Percentiles rank a stretch among this genome's conserved stretches.
Conservation (phyloP, 75 land plant genomes). For the Pseudotsuga menziesii region DNA sequence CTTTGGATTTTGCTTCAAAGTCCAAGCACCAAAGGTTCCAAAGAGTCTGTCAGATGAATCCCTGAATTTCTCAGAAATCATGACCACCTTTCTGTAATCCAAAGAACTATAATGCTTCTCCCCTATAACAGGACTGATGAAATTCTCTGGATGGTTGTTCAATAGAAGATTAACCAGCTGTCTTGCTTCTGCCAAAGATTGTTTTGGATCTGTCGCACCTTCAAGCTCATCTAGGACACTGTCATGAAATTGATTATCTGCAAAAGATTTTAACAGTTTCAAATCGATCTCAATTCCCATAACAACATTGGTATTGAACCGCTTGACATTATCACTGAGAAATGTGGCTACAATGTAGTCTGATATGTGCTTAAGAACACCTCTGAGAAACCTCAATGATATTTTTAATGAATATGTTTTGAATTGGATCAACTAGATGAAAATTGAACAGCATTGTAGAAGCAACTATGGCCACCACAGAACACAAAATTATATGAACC, state of each 20-base stretch:
- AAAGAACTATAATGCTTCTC: slow-evolving; percentile 62
- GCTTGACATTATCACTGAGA: slow-evolving; percentile 79
- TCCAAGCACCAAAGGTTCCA: slow-evolving; percentile 52
- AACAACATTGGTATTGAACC: slow-evolving; percentile 73
- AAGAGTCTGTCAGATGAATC: slow-evolving; percentile 81
- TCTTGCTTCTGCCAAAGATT: slow-evolving; percentile 65
- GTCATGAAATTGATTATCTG: too few species aligned
- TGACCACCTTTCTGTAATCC: slow-evolving; percentile 72
- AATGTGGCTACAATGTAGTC: slow-evolving; percentile 64
- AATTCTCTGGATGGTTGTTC: slow-evolving; percentile 87
- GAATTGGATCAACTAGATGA: too few species aligned
- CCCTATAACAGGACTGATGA: slow-evolving; percentile 81
- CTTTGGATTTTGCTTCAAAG: slow-evolving; percentile 55
- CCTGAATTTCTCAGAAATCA: slow-evolving; percentile 78
- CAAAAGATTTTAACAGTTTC: slow-evolving; percentile 54
- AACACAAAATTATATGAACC: too few species aligned
- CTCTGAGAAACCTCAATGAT: too few species aligned
- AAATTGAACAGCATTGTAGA: too few species aligned
- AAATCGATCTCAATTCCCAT: slow-evolving; percentile 73
- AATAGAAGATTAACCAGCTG: slow-evolving; percentile 75
- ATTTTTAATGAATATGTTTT: too few species aligned
- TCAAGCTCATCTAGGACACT: slow-evolving; percentile 39
- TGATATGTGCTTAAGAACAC: slow-evolving; percentile 81
- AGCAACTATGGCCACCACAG: too few species aligned
- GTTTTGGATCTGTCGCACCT: slow-evolving; percentile 44